Evolutionary conservation across 164 flowering plant species (phyloP).

Genomic region (Dillenia turbinata): DNA sequence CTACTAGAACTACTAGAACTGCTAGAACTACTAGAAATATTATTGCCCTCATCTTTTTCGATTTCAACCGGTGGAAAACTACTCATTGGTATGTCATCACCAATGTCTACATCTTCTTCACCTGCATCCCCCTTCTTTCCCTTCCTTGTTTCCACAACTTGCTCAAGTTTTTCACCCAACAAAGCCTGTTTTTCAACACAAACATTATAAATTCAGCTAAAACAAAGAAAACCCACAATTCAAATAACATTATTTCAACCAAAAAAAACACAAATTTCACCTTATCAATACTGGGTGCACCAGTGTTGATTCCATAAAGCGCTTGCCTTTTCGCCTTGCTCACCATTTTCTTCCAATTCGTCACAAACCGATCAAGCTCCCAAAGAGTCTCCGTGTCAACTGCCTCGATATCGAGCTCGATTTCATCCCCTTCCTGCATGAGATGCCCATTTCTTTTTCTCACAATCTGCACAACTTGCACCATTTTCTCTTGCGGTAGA

Average conservation of each 20-base stretch:
- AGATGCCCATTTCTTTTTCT: slow-evolving; percentile 46
- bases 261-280: slow-evolving; percentile 21
- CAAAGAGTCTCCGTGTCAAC: slow-evolving; percentile 75
- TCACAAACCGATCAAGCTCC: slow-evolving; percentile 79
- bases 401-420: slow-evolving; percentile 75
- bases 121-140: slow-evolving; percentile 15
- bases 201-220: slow-evolving; percentile 4
- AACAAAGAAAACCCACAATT: not conserved
- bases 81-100: slow-evolving; percentile 27
- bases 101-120: slow-evolving; percentile 43
- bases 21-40: slow-evolving; percentile 22
- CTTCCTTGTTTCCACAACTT: slow-evolving; percentile 9
- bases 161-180: slow-evolving; percentile 18
- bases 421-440: slow-evolving; percentile 63
- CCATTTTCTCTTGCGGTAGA: slow-evolving; percentile 58
- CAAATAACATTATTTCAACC: not conserved
- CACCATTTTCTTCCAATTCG: slow-evolving; percentile 54
- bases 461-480: slow-evolving; percentile 53
- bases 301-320: slow-evolving; percentile 23
- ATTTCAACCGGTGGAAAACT: slow-evolving; percentile 69
- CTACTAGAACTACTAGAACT: slow-evolving; percentile 66
- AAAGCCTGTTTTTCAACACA: slow-evolving; percentile 21
- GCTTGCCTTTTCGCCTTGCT: slow-evolving; percentile 64
- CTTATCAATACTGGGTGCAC: slow-evolving; percentile 9
- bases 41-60: slow-evolving; percentile 51